Percentiles rank a stretch among this genome's conserved stretches.
Evolutionary conservation across 179 eudicot species (phyloP).

Genomic region (Carnegiea gigantea): DNA sequence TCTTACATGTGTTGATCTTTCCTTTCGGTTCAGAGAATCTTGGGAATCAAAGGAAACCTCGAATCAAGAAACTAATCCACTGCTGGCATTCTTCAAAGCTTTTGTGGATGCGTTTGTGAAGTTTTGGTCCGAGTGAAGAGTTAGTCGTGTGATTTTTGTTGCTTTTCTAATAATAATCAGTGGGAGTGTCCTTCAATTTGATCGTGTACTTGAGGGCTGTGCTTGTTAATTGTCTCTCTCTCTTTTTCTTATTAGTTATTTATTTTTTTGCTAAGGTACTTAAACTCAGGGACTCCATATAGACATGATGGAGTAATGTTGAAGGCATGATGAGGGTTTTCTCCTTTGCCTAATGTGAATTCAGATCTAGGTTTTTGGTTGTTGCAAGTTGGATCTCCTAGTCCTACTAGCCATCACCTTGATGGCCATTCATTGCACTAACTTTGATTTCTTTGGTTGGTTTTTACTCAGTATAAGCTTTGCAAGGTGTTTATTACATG

Average conservation of each 20-base stretch:
- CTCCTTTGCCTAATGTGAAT: background rate
- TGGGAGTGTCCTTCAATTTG: background rate
- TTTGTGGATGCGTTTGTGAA: constrained; percentile 51
- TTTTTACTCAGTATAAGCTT: background rate
- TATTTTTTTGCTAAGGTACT: background rate
- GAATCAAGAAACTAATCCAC: constrained; percentile 41
- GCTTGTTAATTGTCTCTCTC: background rate
- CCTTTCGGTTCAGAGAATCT: constrained; percentile 46
- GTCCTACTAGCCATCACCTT: background rate
- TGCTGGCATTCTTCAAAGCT: constrained; percentile 45
- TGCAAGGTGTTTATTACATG: background rate
- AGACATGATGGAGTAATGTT: background rate
- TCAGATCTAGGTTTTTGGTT: background rate
- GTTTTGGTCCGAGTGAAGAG: constrained; percentile 52
- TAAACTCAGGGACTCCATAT: background rate
- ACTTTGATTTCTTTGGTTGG: background rate
- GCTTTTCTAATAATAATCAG: background rate
- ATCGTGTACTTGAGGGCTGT: background rate
- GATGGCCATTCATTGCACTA: background rate
- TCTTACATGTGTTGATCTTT: background rate
- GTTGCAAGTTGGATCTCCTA: background rate
- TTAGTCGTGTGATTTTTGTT: constrained; percentile 2
- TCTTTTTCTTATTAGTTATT: background rate
- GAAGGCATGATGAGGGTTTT: background rate
- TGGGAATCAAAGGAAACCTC: constrained; percentile 39